Conservation (phyloP, 2,329 filamentous ascomycete species). For the Aspergillus hiratsukae region DNA sequence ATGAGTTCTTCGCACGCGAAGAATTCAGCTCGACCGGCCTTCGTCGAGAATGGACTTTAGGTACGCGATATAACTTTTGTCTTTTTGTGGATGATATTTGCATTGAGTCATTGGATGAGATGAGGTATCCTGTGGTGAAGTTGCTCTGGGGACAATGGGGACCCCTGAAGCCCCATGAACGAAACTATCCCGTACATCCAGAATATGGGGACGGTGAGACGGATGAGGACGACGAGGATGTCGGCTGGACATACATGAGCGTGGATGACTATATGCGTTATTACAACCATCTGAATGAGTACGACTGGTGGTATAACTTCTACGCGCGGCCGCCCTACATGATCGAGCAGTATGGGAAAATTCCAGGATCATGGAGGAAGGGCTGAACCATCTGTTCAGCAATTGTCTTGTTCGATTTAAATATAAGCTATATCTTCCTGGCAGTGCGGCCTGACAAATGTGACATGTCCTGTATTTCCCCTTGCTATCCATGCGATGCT, state of each 20-base stretch:
- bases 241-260: slow-evolving; percentile 15
- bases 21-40: too few relatives aligned
- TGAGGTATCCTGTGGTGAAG: slow-evolving; percentile 11
- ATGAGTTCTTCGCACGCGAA: neutral
- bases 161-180: slow-evolving; percentile 4
- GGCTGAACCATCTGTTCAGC: slow-evolving; percentile 27
- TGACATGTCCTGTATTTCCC: too few relatives aligned
- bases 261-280: neutral
- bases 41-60: slow-evolving; percentile 3
- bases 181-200: slow-evolving; percentile 11
- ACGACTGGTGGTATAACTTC: neutral
- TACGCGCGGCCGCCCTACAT: neutral
- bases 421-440: too few relatives aligned
- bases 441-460: too few relatives aligned
- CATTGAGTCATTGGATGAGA: slow-evolving; percentile 12
- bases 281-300: neutral
- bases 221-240: slow-evolving; percentile 8
- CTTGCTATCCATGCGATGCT: too few relatives aligned
- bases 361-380: neutral
- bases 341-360: neutral
- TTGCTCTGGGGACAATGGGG: slow-evolving; percentile 10
- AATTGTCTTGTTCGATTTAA: too few relatives aligned
- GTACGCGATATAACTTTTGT: slow-evolving; percentile 12
- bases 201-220: slow-evolving; percentile 13
- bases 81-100: slow-evolving; percentile 17